phyloP scores from a whole-genome alignment of 352 stramenopile genomes.

The Phytophthora boehmeriae region DNA sequence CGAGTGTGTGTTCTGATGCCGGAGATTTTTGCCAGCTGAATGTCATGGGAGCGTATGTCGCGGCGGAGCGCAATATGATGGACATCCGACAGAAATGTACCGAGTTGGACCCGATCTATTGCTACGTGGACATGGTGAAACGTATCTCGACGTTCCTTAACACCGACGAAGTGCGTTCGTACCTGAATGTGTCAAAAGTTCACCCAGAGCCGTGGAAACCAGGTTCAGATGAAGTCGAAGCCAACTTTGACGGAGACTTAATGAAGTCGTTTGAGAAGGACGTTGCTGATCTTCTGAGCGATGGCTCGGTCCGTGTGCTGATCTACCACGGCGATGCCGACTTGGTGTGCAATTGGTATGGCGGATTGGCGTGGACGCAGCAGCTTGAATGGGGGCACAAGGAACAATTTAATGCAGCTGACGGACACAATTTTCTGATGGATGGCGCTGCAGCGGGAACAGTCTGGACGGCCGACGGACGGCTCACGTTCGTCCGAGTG shows the following conservation, averaged over 20 bases:
- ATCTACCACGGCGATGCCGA: conserved; percentile 98
- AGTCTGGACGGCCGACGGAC: conserved; percentile 20
- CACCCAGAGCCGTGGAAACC: conserved; percentile 65
- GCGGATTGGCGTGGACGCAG: conserved; percentile 93
- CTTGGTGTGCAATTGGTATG: conserved; percentile 97
- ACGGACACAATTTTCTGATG: conserved; percentile 23
- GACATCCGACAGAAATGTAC: conserved; percentile 52
- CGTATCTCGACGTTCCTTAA: conserved; percentile 62
- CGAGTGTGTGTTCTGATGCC: conserved; percentile 30
- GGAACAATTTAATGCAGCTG: conserved; percentile 73
- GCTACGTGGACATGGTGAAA: conserved; percentile 34
- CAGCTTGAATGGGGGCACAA: conserved; percentile 91
- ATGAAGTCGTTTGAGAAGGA: conserved; percentile 92
- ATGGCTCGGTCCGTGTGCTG: conserved; percentile 68
- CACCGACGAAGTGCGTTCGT: conserved; percentile 34
- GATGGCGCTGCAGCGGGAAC: conserved; percentile 13
- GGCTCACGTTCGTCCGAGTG: conserved; percentile 55
- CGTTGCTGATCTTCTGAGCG: conserved; percentile 85
- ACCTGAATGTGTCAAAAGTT: conserved; percentile 31
- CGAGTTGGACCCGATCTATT: conserved; percentile 34
- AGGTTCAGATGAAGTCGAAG: conserved; percentile 14
- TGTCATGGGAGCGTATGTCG: conserved; percentile 24
- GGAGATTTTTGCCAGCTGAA: conserved; percentile 27
- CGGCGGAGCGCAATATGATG: conserved; percentile 50
- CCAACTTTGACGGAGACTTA: conserved; percentile 68